Evolutionary conservation across 306 rosid species (phyloP).

Genomic region (Canavalia gladiata): DNA sequence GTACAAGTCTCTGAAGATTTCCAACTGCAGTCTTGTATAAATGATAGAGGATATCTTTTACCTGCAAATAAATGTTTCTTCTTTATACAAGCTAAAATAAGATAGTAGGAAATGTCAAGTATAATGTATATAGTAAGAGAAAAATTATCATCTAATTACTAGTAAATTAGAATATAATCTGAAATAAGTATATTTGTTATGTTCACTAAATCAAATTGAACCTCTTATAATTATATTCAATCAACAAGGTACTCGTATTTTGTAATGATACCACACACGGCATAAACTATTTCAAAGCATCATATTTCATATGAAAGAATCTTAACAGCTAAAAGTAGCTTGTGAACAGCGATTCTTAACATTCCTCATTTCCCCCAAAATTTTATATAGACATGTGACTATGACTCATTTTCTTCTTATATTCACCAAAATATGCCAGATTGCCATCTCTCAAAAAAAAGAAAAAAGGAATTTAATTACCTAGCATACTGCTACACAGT

Average conservation of each 20-base stretch:
- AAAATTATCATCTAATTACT: not conserved
- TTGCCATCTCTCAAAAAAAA: constrained; percentile 5
- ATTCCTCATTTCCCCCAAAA: constrained; percentile 11
- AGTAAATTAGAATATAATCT: constrained; percentile 9
- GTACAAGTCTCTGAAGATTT: constrained; percentile 86
- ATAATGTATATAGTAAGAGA: not conserved
- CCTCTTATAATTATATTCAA: constrained; percentile 23
- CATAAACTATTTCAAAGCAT: constrained; percentile 24
- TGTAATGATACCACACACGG: constrained; percentile 33
- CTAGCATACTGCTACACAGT: not conserved
- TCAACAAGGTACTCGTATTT: constrained; percentile 21
- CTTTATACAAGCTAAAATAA: constrained; percentile 7
- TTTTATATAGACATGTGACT: not conserved
- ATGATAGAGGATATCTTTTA: constrained; percentile 84
- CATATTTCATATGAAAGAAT: constrained; percentile 28
- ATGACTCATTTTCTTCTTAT: constrained; percentile 25
- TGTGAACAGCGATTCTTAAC: not conserved
- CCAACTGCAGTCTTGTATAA: constrained; percentile 79
- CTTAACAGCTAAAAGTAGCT: constrained; percentile 17
- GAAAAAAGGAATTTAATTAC: not conserved
- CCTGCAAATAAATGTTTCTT: constrained; percentile 57
- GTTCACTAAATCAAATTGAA: constrained; percentile 32
- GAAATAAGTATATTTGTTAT: constrained; percentile 31
- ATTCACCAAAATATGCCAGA: constrained; percentile 1
- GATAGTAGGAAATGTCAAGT: constrained; percentile 18